Conservation (phyloP, 2,329 filamentous ascomycete genomes). For the Paracoccidioides lutzii region DNA sequence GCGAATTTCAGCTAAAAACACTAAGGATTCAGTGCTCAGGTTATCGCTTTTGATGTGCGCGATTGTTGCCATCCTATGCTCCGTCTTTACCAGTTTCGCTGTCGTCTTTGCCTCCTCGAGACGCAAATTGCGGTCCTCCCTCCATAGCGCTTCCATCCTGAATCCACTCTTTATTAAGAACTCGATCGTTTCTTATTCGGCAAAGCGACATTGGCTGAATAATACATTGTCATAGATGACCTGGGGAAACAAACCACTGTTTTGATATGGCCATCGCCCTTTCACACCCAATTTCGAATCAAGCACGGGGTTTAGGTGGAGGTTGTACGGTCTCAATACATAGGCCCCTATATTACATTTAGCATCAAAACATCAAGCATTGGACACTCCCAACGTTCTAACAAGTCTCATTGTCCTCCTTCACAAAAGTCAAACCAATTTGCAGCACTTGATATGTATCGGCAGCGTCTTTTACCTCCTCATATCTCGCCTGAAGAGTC, state of each 20-base stretch:
- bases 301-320: slow-evolving; percentile 46
- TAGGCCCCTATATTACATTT: slow-evolving; percentile 34
- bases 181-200: slow-evolving; percentile 36
- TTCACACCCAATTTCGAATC: slow-evolving; percentile 44
- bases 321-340: slow-evolving; percentile 50
- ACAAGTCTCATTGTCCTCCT: slow-evolving; percentile 42
- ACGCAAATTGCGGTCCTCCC: slow-evolving; percentile 44
- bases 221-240: neutral
- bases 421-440: slow-evolving; percentile 53
- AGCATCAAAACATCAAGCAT: neutral
- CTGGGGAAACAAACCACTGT: slow-evolving; percentile 30
- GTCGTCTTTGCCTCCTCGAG: slow-evolving; percentile 42
- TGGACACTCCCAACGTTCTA: slow-evolving; percentile 9
- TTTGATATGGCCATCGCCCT: slow-evolving; percentile 47
- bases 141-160: slow-evolving; percentile 42
- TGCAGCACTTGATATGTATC: slow-evolving; percentile 53
- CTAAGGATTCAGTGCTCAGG: slow-evolving; percentile 40
- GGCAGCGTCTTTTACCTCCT: slow-evolving; percentile 47
- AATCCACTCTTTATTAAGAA: slow-evolving; percentile 49
- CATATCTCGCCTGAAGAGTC: slow-evolving; percentile 48
- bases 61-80: slow-evolving; percentile 20
- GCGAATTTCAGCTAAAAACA: slow-evolving; percentile 38
- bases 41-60: slow-evolving; percentile 38
- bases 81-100: slow-evolving; percentile 32
- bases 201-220: neutral